Percentiles rank a stretch among this genome's conserved stretches.
Conservation (phyloP, 2,329 filamentous ascomycete genomes). For the Pseudogymnoascus sp. region DNA sequence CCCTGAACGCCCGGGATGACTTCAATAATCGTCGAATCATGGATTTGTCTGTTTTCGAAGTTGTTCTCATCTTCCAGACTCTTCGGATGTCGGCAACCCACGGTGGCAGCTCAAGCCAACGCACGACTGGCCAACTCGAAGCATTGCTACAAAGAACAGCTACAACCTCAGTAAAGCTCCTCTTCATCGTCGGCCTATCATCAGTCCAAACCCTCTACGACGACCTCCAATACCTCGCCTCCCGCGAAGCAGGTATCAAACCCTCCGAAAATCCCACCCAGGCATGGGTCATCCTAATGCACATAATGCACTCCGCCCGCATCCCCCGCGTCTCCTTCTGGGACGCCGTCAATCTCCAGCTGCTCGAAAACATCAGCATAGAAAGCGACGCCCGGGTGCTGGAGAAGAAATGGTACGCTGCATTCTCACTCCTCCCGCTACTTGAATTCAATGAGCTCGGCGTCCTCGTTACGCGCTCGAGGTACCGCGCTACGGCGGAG, state of each 20-base stretch:
- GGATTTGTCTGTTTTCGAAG: slow-evolving; percentile 6
- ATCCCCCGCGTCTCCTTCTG: slow-evolving; percentile 52
- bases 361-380: slow-evolving; percentile 33
- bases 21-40: slow-evolving; percentile 9
- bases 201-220: slow-evolving; percentile 41
- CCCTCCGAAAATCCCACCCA: slow-evolving; percentile 39
- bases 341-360: slow-evolving; percentile 44
- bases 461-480: slow-evolving; percentile 35
- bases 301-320: slow-evolving; percentile 41
- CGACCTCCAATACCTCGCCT: slow-evolving; percentile 37
- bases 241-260: slow-evolving; percentile 46
- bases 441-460: slow-evolving; percentile 52
- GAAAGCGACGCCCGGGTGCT: slow-evolving; percentile 39
- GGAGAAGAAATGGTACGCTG: slow-evolving; percentile 49
- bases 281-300: slow-evolving; percentile 53
- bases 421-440: slow-evolving; percentile 56
- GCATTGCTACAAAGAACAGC: slow-evolving; percentile 39
- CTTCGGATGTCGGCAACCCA: slow-evolving; percentile 38
- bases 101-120: not conserved
- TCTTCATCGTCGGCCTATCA: slow-evolving; percentile 38
- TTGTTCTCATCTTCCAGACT: slow-evolving; percentile 33
- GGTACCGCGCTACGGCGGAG: slow-evolving; percentile 38
- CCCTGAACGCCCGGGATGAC: not conserved
- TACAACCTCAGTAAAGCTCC: slow-evolving; percentile 31
- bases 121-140: slow-evolving; percentile 37